phyloP scores from a whole-genome alignment of 2,329 filamentous ascomycete genomes.

The Geoglossum cookeanum region DNA sequence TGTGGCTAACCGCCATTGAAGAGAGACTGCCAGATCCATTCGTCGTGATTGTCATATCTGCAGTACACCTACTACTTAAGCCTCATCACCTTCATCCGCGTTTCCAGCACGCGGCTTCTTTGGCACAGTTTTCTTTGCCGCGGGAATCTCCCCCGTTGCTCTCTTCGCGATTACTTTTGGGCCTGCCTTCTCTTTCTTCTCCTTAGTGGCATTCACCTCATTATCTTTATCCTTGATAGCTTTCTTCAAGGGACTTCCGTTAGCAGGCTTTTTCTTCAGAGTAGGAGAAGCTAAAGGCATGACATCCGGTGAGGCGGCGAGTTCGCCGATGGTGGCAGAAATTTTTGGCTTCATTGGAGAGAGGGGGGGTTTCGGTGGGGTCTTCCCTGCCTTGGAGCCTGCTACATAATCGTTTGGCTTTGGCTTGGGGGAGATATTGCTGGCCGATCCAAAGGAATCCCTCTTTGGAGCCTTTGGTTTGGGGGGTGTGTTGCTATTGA shows the following conservation, averaged over 20 bases:
- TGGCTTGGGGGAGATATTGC: background rate
- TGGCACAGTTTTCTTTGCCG: background rate
- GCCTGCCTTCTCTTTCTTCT: background rate
- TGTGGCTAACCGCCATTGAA: background rate
- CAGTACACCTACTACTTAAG: background rate
- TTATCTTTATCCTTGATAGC: background rate
- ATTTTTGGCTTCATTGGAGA: background rate
- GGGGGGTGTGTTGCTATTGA: background rate
- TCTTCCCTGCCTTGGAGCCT: background rate
- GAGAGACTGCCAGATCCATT: background rate
- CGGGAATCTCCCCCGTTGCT: background rate
- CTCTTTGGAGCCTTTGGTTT: background rate
- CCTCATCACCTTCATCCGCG: background rate
- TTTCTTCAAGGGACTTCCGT: background rate
- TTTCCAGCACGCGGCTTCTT: conserved; percentile 1
- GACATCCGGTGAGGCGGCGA: background rate
- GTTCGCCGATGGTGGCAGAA: background rate
- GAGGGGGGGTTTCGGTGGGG: background rate
- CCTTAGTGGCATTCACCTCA: background rate
- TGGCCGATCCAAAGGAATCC: background rate
- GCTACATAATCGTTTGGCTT: background rate
- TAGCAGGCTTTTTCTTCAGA: background rate
- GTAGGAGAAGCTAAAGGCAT: background rate
- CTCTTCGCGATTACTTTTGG: background rate
- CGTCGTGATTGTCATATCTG: background rate